phyloP scores from a whole-genome alignment of 176 grass and related monocot genomes.

The Leersia perrieri region DNA sequence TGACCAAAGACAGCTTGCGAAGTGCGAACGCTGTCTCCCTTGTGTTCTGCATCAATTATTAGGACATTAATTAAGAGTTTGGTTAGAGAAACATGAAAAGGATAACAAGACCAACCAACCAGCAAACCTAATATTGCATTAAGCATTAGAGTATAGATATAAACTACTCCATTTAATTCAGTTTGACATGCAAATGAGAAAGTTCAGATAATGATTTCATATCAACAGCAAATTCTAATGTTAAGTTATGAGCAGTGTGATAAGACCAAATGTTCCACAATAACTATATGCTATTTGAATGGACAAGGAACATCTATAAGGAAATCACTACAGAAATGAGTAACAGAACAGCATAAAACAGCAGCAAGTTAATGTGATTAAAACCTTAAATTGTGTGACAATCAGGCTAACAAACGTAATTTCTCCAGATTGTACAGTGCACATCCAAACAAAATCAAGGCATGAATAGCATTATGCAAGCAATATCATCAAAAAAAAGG shows the following conservation, averaged over 20 bases:
- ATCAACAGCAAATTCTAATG: background rate
- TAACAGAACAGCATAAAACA: background rate
- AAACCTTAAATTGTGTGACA: no score
- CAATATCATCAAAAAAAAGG: background rate
- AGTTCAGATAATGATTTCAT: background rate
- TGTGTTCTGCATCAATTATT: conserved; percentile 51
- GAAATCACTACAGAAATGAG: background rate
- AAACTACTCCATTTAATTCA: background rate
- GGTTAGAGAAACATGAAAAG: background rate
- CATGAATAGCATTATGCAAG: background rate
- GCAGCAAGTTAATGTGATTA: no score
- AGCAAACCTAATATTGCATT: background rate
- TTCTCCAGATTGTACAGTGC: background rate
- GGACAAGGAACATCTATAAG: background rate
- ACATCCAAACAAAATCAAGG: background rate
- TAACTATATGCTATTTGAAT: background rate
- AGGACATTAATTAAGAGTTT: background rate
- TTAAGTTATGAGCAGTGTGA: background rate
- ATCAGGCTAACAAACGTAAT: background rate
- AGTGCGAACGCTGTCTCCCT: conserved; percentile 74
- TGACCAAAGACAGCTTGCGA: conserved; percentile 53
- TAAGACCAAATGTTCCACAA: background rate
- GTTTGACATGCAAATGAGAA: background rate
- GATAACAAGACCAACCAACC: background rate
- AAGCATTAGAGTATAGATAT: background rate